Percentiles rank a stretch among this genome's conserved stretches.
phyloP scores from a whole-genome alignment of 2,329 filamentous ascomycete species.

The Boeremia lycopersici region DNA sequence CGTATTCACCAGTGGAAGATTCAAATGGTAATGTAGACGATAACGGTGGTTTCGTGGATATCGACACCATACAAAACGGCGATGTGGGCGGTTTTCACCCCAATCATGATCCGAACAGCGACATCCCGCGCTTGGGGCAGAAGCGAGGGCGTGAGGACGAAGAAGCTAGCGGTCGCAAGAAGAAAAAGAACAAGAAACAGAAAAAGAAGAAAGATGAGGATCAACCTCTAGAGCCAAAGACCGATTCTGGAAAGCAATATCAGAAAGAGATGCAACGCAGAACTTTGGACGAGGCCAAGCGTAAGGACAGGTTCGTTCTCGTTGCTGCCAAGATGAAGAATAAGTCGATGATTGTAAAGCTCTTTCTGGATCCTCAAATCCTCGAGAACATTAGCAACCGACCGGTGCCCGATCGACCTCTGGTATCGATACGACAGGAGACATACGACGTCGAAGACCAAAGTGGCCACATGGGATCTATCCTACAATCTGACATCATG shows the following conservation, averaged over 20 bases:
- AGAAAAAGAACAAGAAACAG: slow-evolving; percentile 30
- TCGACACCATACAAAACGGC: slow-evolving; percentile 1
- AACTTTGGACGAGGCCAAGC: slow-evolving; percentile 49
- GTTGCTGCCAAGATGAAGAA: slow-evolving; percentile 54
- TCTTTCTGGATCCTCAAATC: slow-evolving; percentile 45
- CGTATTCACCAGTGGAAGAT: slow-evolving; percentile 48
- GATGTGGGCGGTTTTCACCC: background rate
- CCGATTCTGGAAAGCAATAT: slow-evolving; percentile 54
- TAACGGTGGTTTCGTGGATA: slow-evolving; percentile 23
- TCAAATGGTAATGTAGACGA: slow-evolving; percentile 34
- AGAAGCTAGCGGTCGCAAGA: slow-evolving; percentile 27
- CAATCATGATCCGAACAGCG: slow-evolving; percentile 9
- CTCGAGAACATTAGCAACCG: slow-evolving; percentile 46
- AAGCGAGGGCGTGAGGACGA: slow-evolving; percentile 40
- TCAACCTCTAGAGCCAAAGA: slow-evolving; percentile 46
- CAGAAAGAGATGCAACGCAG: slow-evolving; percentile 55
- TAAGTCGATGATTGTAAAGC: slow-evolving; percentile 52
- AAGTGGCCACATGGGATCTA: slow-evolving; percentile 29
- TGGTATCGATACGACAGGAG: slow-evolving; percentile 19
- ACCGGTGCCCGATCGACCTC: slow-evolving; percentile 34
- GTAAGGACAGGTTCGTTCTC: slow-evolving; percentile 53
- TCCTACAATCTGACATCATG: slow-evolving; percentile 47
- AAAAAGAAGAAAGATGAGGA: slow-evolving; percentile 45
- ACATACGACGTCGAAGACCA: slow-evolving; percentile 34
- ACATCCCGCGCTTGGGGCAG: slow-evolving; percentile 38